Conservation (phyloP, 202 grass and related monocot species). For the Elaeis oleifera region DNA sequence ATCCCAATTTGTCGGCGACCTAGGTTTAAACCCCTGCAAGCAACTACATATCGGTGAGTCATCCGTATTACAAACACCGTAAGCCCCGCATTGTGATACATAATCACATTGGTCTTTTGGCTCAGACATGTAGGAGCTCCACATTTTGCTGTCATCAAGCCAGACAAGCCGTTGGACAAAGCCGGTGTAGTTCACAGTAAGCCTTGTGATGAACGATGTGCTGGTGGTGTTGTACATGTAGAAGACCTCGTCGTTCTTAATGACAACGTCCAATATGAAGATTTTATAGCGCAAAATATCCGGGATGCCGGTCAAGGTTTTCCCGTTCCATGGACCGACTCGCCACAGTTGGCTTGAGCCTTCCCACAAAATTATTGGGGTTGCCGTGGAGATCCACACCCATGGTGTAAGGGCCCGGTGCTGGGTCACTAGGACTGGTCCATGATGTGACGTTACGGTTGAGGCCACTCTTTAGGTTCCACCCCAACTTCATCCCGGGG, state of each 20-base stretch:
- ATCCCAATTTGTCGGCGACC: slow-evolving; percentile 21
- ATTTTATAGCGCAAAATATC: too few species aligned
- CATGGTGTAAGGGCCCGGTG: too few species aligned
- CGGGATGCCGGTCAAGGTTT: too few species aligned
- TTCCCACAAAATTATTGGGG: too few species aligned
- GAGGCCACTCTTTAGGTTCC: background rate
- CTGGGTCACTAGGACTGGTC: too few species aligned
- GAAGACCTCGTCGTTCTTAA: too few species aligned
- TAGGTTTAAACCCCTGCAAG: slow-evolving; percentile 44
- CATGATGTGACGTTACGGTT: background rate
- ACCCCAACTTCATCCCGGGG: slow-evolving; percentile 31
- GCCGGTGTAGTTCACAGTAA: background rate
- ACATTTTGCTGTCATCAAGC: background rate
- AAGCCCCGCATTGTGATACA: slow-evolving; percentile 31
- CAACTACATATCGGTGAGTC: slow-evolving; percentile 34
- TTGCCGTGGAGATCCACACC: too few species aligned
- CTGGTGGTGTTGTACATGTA: background rate
- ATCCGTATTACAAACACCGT: slow-evolving; percentile 39
- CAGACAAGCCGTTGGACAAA: background rate
- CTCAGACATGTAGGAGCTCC: background rate
- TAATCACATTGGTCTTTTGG: background rate
- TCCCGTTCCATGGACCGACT: too few species aligned
- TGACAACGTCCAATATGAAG: too few species aligned
- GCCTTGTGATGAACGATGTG: background rate
- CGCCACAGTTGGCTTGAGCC: too few species aligned